Percentiles rank a stretch among this genome's conserved stretches.
Evolutionary conservation across 2,329 filamentous ascomycete species (phyloP).

Genomic region (Pleoardoris graminearum): DNA sequence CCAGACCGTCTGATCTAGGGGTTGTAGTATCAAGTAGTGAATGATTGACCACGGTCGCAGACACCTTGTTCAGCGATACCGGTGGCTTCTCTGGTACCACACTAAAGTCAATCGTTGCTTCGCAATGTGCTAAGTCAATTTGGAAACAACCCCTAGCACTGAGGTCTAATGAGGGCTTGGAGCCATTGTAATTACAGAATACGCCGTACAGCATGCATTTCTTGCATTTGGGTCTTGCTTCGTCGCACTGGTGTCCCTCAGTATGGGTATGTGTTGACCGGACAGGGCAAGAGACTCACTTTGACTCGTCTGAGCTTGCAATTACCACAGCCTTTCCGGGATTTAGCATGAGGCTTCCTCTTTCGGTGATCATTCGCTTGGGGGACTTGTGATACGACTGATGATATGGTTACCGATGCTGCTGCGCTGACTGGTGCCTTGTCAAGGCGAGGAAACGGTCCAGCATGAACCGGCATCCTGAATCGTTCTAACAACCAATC

Average conservation of each 20-base stretch:
- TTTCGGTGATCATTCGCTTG: conserved; percentile 17
- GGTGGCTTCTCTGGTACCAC: conserved; percentile 6
- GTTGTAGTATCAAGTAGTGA: conserved; percentile 8
- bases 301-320: conserved; percentile 61
- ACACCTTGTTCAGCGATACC: conserved; percentile 19
- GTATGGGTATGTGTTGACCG: not conserved
- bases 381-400: conserved; percentile 16
- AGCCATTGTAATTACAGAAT: conserved; percentile 52
- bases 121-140: conserved; percentile 14
- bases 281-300: conserved; percentile 37
- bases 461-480: not conserved
- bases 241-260: conserved; percentile 54
- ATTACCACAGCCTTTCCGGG: conserved; percentile 58
- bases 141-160: conserved; percentile 34
- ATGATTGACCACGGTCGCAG: conserved; percentile 20
- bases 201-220: conserved; percentile 55
- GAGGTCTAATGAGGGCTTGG: conserved; percentile 38
- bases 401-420: conserved; percentile 18
- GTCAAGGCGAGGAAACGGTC: not conserved
- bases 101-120: conserved; percentile 5
- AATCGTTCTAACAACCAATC: not conserved
- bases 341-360: conserved; percentile 55
- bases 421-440: not conserved
- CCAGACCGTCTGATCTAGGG: not conserved
- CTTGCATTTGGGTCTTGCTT: conserved; percentile 54